These are phyloP conservation scores for Kazachstania sp. DNA, from an alignment of 1,139 yeast genomes.

Conservation along the genomic window DNA sequence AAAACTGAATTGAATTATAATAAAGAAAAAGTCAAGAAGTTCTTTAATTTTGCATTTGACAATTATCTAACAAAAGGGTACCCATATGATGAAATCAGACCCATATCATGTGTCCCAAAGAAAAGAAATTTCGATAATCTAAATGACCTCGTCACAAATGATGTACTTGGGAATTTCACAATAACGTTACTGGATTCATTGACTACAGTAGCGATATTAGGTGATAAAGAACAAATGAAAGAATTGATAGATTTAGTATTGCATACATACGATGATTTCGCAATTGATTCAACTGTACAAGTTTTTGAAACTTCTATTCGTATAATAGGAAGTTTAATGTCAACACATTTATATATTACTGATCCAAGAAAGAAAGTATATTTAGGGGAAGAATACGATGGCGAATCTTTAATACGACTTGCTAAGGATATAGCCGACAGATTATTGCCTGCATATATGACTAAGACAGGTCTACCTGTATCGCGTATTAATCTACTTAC, in stretches of 20 bases:
- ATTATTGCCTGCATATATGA: constrained; percentile 57
- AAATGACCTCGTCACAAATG: constrained; percentile 57
- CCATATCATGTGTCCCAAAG: constrained; percentile 61
- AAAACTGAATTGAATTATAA: constrained; percentile 41
- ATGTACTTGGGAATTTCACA: constrained; percentile 77
- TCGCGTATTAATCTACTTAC: constrained; percentile 61
- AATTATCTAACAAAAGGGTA: constrained; percentile 65
- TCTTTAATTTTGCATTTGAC: constrained; percentile 71
- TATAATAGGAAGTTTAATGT: constrained; percentile 67
- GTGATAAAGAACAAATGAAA: constrained; percentile 50
- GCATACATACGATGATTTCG: constrained; percentile 37
- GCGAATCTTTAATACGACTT: constrained; percentile 53
- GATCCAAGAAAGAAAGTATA: constrained; percentile 44
- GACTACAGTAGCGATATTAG: constrained; percentile 69
- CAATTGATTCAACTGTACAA: constrained; percentile 64
- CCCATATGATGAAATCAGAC: constrained; percentile 78
- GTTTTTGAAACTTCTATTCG: constrained; percentile 82
- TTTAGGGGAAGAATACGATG: constrained; percentile 32
- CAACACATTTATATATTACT: constrained; percentile 66
- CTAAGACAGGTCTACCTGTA: constrained; percentile 53
- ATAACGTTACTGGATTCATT: constrained; percentile 70
- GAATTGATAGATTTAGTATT: constrained; percentile 42
- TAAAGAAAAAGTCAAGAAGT: constrained; percentile 42
- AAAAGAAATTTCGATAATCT: constrained; percentile 52
- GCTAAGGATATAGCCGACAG: constrained; percentile 69